Conservation (phyloP, 805 yeast species). For the Kodamaea kakaduensis region DNA sequence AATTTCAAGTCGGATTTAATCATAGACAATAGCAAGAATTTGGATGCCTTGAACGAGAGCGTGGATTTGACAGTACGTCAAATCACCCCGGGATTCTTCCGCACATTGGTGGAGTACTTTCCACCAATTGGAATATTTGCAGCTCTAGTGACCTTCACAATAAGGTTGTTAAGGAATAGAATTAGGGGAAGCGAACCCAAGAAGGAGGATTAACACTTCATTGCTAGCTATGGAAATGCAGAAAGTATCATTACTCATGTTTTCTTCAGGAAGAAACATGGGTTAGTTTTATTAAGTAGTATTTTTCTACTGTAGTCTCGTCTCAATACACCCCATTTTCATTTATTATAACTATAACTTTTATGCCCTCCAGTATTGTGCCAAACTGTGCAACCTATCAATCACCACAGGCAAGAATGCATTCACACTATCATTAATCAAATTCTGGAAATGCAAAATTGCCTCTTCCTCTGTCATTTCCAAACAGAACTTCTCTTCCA, state of each 20-base stretch:
- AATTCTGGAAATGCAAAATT: slow-evolving; percentile 85
- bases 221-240: too few relatives aligned
- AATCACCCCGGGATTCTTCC: slow-evolving; percentile 29
- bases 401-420: slow-evolving; percentile 94
- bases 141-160: slow-evolving; percentile 9
- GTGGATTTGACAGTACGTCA: slow-evolving; percentile 22
- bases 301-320: too few relatives aligned
- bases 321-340: not conserved
- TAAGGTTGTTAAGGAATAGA: slow-evolving; percentile 8
- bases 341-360: too few relatives aligned
- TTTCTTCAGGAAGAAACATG: not conserved
- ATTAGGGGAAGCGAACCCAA: slow-evolving; percentile 8
- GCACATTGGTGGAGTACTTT: slow-evolving; percentile 11
- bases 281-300: too few relatives aligned
- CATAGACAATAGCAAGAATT: slow-evolving; percentile 52
- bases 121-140: slow-evolving; percentile 15
- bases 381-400: slow-evolving; percentile 89
- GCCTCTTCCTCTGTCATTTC: slow-evolving; percentile 97
- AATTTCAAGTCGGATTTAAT: slow-evolving; percentile 59
- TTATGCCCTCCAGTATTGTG: slow-evolving; percentile 95
- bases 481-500: slow-evolving; percentile 88
- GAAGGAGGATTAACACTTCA: slow-evolving; percentile 3
- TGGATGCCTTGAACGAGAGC: slow-evolving; percentile 19
- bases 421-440: slow-evolving; percentile 90
- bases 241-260: not conserved